phyloP scores from a whole-genome alignment of 2,329 filamentous ascomycete genomes.

The Lachnellula cervina region DNA sequence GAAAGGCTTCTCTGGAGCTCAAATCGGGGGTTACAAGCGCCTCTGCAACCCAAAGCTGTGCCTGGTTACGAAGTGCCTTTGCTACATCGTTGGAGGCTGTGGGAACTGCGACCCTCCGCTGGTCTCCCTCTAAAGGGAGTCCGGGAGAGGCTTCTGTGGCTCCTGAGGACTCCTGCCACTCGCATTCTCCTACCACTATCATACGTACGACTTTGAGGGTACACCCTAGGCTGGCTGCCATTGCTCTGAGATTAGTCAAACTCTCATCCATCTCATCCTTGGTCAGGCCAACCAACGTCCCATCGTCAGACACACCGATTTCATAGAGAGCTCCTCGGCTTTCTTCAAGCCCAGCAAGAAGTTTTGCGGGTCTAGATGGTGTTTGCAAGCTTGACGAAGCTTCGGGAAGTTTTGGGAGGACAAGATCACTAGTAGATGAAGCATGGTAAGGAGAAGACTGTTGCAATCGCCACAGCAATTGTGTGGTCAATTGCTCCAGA shows the following conservation, averaged over 20 bases:
- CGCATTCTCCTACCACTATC: slow-evolving; percentile 80
- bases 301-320: slow-evolving; percentile 93
- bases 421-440: slow-evolving; percentile 67
- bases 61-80: slow-evolving; percentile 33
- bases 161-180: slow-evolving; percentile 47
- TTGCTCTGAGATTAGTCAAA: slow-evolving; percentile 74
- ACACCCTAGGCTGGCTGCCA: slow-evolving; percentile 91
- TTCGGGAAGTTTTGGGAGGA: slow-evolving; percentile 71
- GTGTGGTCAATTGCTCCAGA: slow-evolving; percentile 87
- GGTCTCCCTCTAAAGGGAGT: slow-evolving; percentile 4
- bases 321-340: slow-evolving; percentile 92
- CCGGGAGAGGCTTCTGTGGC: slow-evolving; percentile 1
- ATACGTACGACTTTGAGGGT: slow-evolving; percentile 74
- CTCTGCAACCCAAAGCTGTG: slow-evolving; percentile 80
- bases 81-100: background rate
- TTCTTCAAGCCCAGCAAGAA: slow-evolving; percentile 80
- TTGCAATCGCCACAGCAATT: slow-evolving; percentile 89
- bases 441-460: slow-evolving; percentile 91
- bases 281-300: slow-evolving; percentile 80
- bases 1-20: slow-evolving; percentile 32
- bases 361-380: slow-evolving; percentile 47
- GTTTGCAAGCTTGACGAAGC: slow-evolving; percentile 44
- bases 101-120: background rate
- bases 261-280: slow-evolving; percentile 92
- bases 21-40: slow-evolving; percentile 77